A percentile compares a stretch with the other conserved stretches of the same genome.
phyloP scores from a whole-genome alignment of 768 basidiomycete species.

The Collybia nuda region DNA sequence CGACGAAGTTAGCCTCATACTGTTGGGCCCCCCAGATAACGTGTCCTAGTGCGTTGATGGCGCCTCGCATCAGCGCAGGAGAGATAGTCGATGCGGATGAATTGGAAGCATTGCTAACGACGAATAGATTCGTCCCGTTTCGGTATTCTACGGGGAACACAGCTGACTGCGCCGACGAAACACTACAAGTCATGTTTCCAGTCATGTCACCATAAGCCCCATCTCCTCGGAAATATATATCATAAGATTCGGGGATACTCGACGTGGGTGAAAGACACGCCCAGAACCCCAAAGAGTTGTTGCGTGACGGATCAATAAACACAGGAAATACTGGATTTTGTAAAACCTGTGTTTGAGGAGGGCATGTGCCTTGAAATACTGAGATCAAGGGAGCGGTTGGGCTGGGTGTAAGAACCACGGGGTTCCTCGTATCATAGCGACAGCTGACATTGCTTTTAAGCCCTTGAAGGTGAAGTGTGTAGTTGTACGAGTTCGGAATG shows the following conservation, averaged over 20 bases:
- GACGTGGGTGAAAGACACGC: conserved; percentile 10
- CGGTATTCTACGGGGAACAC: conserved; percentile 15
- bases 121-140: not conserved
- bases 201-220: conserved; percentile 3
- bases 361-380: too few relatives aligned
- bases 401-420: not conserved
- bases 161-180: conserved; percentile 14
- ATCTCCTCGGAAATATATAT: conserved; percentile 13
- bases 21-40: conserved; percentile 11
- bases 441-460: not conserved
- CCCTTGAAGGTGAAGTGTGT: not conserved
- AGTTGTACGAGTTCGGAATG: not conserved
- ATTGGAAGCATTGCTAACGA: not conserved
- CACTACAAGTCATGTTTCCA: conserved; percentile 18
- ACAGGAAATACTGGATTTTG: not conserved
- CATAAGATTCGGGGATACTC: conserved; percentile 2
- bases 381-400: not conserved
- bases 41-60: conserved; percentile 7
- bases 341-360: not conserved
- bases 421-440: not conserved
- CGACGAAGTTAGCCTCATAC: conserved; percentile 13
- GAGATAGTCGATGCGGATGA: not conserved
- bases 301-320: not conserved
- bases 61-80: conserved; percentile 6
- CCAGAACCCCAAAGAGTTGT: conserved; percentile 11